Percentiles rank a stretch among this genome's conserved stretches.
Evolutionary conservation across 1,139 yeast genomes (phyloP).

Genomic region (Hansenula lynferdii): DNA sequence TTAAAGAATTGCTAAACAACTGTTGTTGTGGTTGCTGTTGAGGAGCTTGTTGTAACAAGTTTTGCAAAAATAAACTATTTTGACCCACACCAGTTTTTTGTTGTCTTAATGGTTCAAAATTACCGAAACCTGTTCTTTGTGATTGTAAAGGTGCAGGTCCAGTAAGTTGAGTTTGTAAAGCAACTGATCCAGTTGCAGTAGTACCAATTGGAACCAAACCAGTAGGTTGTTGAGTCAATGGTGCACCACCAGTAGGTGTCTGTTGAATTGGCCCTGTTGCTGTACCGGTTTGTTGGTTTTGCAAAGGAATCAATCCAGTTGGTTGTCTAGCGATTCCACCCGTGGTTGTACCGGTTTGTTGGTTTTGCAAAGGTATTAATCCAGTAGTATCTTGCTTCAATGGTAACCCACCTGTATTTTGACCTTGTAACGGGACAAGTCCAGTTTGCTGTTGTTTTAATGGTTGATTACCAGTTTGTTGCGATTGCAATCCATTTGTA

Average conservation of each 20-base stretch:
- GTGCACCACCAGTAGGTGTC: neutral
- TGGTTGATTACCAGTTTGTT: conserved; percentile 20
- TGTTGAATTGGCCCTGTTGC: conserved; percentile 20
- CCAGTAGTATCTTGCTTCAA: conserved; percentile 27
- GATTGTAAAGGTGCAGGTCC: conserved; percentile 13
- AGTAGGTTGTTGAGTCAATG: conserved; percentile 31
- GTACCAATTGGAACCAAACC: conserved; percentile 28
- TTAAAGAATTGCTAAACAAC: conserved; percentile 24
- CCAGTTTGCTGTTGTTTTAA: conserved; percentile 31
- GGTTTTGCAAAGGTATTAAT: conserved; percentile 22
- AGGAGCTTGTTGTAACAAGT: conserved; percentile 26
- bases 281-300: conserved; percentile 31
- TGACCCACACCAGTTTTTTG: conserved; percentile 54
- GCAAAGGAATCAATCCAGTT: conserved; percentile 23
- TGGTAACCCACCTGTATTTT: conserved; percentile 29
- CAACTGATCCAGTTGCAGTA: conserved; percentile 33
- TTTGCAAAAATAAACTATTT: conserved; percentile 36
- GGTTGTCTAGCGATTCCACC: conserved; percentile 24
- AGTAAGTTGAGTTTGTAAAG: conserved; percentile 9
- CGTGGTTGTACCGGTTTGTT: conserved; percentile 8
- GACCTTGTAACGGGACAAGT: conserved; percentile 27
- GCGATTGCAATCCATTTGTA: too few species aligned
- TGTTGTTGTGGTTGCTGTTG: conserved; percentile 24
- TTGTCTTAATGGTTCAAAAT: conserved; percentile 18
- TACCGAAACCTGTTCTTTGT: conserved; percentile 32